phyloP scores from a whole-genome alignment of 1,139 yeast species.

The Yarrowia galli region DNA sequence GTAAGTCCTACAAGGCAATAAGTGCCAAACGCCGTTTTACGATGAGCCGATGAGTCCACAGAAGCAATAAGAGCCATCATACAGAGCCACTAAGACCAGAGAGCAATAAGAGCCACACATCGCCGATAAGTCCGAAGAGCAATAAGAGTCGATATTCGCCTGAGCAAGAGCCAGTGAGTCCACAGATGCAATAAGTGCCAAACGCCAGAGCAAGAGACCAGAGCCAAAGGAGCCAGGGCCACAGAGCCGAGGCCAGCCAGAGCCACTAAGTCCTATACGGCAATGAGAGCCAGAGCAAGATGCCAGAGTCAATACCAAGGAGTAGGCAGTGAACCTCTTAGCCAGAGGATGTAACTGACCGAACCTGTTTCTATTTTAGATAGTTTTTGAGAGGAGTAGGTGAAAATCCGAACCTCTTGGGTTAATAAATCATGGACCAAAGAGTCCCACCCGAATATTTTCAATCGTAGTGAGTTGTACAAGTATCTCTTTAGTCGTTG shows the following conservation, averaged over 20 bases:
- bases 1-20: neutral
- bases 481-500: too few species aligned
- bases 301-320: conserved; percentile 4
- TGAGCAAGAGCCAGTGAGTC: conserved; percentile 19
- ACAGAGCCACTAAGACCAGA: neutral
- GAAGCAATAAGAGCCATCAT: conserved; percentile 2
- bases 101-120: neutral
- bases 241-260: neutral
- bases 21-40: conserved; percentile 5
- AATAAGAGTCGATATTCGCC: neutral
- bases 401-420: conserved; percentile 26
- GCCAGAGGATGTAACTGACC: conserved; percentile 16
- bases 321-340: conserved; percentile 24
- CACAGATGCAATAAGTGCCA: conserved; percentile 3
- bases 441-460: conserved; percentile 14
- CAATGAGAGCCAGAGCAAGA: conserved; percentile 5
- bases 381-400: conserved; percentile 25
- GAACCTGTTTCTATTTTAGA: conserved; percentile 7
- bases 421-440: conserved; percentile 26
- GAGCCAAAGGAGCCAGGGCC: conserved; percentile 13
- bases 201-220: neutral
- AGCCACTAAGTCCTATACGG: conserved; percentile 7
- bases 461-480: conserved; percentile 4
- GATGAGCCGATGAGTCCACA: conserved; percentile 6
- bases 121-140: neutral